These are phyloP conservation scores for Cucumis cinereus DNA, from an alignment of 306 rosid species.

Conservation along the genomic window DNA sequence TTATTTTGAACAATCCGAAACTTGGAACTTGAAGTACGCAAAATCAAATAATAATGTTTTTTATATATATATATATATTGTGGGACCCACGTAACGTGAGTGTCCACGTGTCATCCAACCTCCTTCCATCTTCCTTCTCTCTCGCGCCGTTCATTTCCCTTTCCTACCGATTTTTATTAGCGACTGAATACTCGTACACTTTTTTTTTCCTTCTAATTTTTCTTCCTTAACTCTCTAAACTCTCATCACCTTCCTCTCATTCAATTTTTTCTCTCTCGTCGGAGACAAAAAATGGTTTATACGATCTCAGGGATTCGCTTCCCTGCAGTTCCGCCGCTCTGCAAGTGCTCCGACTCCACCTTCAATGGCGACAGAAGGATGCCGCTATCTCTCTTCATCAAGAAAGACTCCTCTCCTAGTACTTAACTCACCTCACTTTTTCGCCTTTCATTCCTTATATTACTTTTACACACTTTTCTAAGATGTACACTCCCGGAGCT, in stretches of 20 bases:
- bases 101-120: background rate
- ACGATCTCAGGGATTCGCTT: slow-evolving; percentile 65
- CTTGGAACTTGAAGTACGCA: background rate
- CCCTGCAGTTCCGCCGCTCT: slow-evolving; percentile 34
- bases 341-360: slow-evolving; percentile 22
- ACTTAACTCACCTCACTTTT: slow-evolving; percentile 7
- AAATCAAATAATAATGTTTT: too few relatives aligned
- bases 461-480: background rate
- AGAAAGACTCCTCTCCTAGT: slow-evolving; percentile 34
- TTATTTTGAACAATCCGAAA: too few relatives aligned
- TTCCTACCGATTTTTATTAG: background rate
- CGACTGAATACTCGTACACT: background rate
- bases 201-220: background rate
- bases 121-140: background rate
- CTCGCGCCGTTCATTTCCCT: background rate
- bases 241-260: background rate
- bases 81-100: background rate
- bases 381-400: slow-evolving; percentile 23
- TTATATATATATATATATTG: background rate
- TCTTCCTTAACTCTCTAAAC: background rate
- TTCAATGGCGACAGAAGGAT: slow-evolving; percentile 31
- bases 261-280: background rate
- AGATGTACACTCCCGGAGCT: background rate
- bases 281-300: slow-evolving; percentile 35
- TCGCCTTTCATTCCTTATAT: background rate